Conservation (phyloP, 371 early-diverging fungal species). For the Paraphysoderma sedebokerense region DNA sequence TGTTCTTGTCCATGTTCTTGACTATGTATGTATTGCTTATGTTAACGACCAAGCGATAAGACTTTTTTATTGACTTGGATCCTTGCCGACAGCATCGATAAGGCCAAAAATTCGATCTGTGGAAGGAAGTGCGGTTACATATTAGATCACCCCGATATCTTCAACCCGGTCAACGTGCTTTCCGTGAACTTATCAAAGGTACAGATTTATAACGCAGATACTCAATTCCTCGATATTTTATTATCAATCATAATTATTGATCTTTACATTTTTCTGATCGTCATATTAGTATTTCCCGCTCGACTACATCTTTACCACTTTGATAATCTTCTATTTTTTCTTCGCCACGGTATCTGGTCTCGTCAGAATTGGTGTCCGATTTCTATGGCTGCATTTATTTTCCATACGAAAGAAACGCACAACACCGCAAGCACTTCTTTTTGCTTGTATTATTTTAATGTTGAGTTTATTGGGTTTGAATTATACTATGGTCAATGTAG, state of each 20-base stretch:
- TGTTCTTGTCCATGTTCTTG: constrained; percentile 28
- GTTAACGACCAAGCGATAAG: neutral
- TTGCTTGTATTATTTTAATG: constrained; percentile 27
- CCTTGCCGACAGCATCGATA: constrained; percentile 22
- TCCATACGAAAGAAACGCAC: constrained; percentile 29
- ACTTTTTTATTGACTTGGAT: neutral
- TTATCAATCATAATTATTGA: neutral
- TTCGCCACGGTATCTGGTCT: constrained; percentile 38
- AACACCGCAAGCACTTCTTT: constrained; percentile 39
- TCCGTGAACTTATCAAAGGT: constrained; percentile 33
- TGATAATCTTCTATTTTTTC: constrained; percentile 41
- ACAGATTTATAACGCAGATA: constrained; percentile 3
- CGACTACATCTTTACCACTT: constrained; percentile 40
- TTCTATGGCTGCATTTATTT: constrained; percentile 42
- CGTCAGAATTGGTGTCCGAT: constrained; percentile 39
- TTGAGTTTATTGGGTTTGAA: constrained; percentile 35
- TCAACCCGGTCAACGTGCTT: constrained; percentile 42
- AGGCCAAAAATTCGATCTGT: constrained; percentile 33
- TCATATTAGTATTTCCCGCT: constrained; percentile 32
- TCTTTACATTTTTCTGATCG: too few relatives aligned
- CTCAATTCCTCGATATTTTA: neutral
- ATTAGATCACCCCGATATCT: constrained; percentile 29
- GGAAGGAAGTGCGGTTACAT: constrained; percentile 47
- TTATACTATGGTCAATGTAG: constrained; percentile 33
- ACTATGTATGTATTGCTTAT: constrained; percentile 20